Conservation (phyloP, 176 grass and related monocot species). For the Tillandsia fasciculata region DNA sequence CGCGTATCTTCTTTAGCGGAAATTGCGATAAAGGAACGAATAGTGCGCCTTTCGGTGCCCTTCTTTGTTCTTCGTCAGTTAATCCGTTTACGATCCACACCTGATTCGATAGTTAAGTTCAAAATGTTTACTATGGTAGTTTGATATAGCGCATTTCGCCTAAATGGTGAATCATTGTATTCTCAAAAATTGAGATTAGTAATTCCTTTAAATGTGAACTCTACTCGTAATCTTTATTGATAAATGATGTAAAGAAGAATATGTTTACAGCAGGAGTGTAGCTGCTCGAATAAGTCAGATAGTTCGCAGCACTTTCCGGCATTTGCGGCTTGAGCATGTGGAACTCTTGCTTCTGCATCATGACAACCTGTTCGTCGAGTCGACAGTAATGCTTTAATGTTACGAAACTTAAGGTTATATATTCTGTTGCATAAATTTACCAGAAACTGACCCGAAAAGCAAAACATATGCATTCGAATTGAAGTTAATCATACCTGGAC, state of each 20-base stretch:
- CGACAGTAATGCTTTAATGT: background rate
- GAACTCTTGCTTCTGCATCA: conserved; percentile 57
- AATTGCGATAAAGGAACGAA: conserved; percentile 21
- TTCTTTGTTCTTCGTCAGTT: conserved; percentile 15
- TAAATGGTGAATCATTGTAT: background rate
- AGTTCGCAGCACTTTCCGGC: conserved; percentile 29
- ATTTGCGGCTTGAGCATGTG: conserved; percentile 53
- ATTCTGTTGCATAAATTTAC: background rate
- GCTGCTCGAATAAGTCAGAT: conserved; percentile 45
- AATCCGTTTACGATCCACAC: conserved; percentile 23
- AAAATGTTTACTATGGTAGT: background rate
- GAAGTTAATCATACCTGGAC: conserved; percentile 39
- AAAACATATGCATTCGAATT: background rate
- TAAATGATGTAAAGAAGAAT: background rate
- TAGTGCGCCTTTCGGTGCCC: conserved; percentile 14
- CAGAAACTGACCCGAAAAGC: background rate
- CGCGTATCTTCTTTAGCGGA: conserved; percentile 17
- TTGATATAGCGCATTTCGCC: no score
- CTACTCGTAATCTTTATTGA: background rate
- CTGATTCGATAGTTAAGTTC: background rate
- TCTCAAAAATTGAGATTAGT: background rate
- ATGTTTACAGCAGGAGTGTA: conserved; percentile 39
- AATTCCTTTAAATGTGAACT: background rate
- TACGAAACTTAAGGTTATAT: background rate
- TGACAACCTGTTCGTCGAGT: conserved; percentile 42